Evolutionary conservation across 176 grass and related monocot genomes (phyloP).

Genomic region (Calamus simplicifolius): DNA sequence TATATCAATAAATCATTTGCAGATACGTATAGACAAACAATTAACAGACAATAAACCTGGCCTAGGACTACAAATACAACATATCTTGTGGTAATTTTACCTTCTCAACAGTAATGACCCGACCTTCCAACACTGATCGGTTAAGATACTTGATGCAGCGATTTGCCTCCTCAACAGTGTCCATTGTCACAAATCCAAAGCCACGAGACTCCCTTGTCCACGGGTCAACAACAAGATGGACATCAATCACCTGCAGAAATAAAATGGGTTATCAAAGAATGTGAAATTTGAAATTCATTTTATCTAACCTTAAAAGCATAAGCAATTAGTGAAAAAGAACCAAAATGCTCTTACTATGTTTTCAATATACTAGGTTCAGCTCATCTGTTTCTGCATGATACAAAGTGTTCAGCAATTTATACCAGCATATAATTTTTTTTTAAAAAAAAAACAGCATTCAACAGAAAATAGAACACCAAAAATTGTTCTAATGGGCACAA

Average conservation of each 20-base stretch:
- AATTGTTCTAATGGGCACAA: too few species aligned
- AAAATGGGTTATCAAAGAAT: too few species aligned
- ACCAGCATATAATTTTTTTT: too few species aligned
- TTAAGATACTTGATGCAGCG: slow-evolving; percentile 10
- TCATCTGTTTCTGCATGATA: too few species aligned
- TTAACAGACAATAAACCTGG: neutral
- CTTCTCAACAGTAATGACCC: slow-evolving; percentile 22
- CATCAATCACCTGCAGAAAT: slow-evolving; percentile 1
- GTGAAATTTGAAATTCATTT: neutral
- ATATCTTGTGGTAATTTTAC: neutral
- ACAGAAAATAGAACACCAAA: too few species aligned
- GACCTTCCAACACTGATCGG: slow-evolving; percentile 10
- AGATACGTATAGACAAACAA: slow-evolving; percentile 2
- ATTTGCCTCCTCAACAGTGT: neutral
- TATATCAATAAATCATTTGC: neutral
- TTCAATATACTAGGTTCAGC: too few species aligned
- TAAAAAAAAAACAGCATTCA: too few species aligned
- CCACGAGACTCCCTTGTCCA: slow-evolving; percentile 14
- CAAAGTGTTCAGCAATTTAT: too few species aligned
- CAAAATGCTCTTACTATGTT: too few species aligned
- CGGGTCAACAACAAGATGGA: slow-evolving; percentile 9
- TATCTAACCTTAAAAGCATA: too few species aligned
- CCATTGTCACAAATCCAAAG: slow-evolving; percentile 17
- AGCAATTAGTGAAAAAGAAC: too few species aligned
- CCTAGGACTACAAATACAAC: neutral